Evolutionary conservation across 169 alveolate genomes (phyloP).

Genomic region (Plasmodium blacklocki): DNA sequence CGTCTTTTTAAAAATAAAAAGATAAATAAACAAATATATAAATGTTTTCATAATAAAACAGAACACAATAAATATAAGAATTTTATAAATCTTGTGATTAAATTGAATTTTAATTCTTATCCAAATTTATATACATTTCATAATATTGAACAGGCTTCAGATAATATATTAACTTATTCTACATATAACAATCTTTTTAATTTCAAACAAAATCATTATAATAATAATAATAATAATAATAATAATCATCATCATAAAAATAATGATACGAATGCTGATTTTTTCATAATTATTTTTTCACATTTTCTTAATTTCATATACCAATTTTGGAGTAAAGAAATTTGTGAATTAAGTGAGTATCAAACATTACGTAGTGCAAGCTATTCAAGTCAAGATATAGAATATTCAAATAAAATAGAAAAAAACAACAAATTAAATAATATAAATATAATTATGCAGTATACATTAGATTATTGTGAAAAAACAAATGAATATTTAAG

Average conservation of each 20-base stretch:
- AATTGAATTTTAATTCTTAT: constrained; percentile 42
- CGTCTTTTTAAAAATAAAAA: constrained; percentile 36
- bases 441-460: not conserved
- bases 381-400: constrained; percentile 25
- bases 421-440: constrained; percentile 18
- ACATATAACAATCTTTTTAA: constrained; percentile 13
- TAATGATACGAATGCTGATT: constrained; percentile 1
- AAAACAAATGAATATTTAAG: constrained; percentile 27
- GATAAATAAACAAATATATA: constrained; percentile 21
- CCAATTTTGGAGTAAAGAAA: constrained; percentile 13
- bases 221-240: not conserved
- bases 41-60: constrained; percentile 26
- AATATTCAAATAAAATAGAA: not conserved
- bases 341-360: constrained; percentile 14
- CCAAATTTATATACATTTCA: constrained; percentile 21
- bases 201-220: constrained; percentile 8
- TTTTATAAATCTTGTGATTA: constrained; percentile 38
- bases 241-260: not conserved
- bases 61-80: constrained; percentile 18
- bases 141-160: constrained; percentile 24
- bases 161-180: constrained; percentile 29
- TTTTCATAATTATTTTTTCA: constrained; percentile 12
- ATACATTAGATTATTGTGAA: constrained; percentile 11
- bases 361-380: constrained; percentile 2
- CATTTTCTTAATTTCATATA: constrained; percentile 50